A percentile compares a stretch with the other conserved stretches of the same genome.
These are phyloP conservation scores for Perkinsus chesapeaki DNA, from an alignment of 169 alveolate species.

Conservation along the genomic window DNA sequence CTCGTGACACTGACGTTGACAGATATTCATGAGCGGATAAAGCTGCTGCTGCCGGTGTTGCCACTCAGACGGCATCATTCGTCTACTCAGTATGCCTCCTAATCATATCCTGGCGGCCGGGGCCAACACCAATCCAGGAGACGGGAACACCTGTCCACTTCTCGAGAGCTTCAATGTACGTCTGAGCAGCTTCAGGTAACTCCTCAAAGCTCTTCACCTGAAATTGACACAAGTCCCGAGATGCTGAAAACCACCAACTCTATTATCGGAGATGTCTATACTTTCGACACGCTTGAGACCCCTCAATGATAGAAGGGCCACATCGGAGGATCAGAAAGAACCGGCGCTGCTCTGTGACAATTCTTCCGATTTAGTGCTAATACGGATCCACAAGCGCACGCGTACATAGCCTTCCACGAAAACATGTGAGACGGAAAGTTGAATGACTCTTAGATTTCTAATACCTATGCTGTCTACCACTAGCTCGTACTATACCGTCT, in stretches of 20 bases:
- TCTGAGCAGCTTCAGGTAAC: constrained; percentile 69
- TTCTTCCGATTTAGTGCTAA: too few species aligned
- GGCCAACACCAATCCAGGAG: constrained; percentile 83
- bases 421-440: too few species aligned
- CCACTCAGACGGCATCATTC: neutral
- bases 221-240: too few species aligned
- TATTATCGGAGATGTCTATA: neutral
- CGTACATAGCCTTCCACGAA: too few species aligned
- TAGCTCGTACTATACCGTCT: too few species aligned
- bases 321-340: too few species aligned
- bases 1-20: neutral
- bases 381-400: too few species aligned
- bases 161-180: constrained; percentile 65
- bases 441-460: too few species aligned
- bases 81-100: constrained; percentile 15
- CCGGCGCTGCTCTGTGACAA: too few species aligned
- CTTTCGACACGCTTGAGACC: too few species aligned
- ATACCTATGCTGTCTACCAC: too few species aligned
- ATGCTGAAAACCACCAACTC: constrained; percentile 18
- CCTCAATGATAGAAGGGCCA: too few species aligned
- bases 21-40: neutral
- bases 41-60: neutral
- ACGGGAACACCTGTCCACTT: constrained; percentile 59
- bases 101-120: constrained; percentile 64
- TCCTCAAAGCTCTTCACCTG: constrained; percentile 52